Conservation (phyloP, 192 early-diverging fungal genomes). For the Allomyces macrogynus region DNA sequence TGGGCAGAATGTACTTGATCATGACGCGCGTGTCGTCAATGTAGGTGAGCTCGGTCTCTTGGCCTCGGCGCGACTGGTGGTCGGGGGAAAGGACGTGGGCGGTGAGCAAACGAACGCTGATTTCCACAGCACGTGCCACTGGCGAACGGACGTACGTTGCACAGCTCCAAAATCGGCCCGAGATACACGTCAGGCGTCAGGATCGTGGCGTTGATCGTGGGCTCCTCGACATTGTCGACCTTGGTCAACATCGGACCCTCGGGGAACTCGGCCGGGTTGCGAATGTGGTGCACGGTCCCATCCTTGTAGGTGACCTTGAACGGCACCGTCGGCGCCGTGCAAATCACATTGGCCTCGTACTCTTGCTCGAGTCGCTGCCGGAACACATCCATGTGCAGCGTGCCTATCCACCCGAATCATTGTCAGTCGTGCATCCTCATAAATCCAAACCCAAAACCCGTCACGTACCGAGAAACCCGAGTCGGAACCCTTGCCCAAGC, state of each 20-base stretch:
- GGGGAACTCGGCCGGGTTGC: conserved; percentile 85
- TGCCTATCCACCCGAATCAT: conserved; percentile 8
- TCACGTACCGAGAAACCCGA: conserved; percentile 65
- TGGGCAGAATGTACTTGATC: conserved; percentile 68
- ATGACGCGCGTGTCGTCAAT: conserved; percentile 68
- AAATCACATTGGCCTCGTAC: conserved; percentile 73
- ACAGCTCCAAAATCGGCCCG: conserved; percentile 55
- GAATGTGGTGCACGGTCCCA: conserved; percentile 23
- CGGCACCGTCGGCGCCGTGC: conserved; percentile 82
- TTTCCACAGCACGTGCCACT: too few species aligned
- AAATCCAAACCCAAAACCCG: too few species aligned
- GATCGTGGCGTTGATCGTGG: conserved; percentile 78
- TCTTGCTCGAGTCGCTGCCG: conserved; percentile 82
- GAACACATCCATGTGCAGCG: conserved; percentile 97
- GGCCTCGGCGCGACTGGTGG: conserved; percentile 49
- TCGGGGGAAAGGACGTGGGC: conserved; percentile 3
- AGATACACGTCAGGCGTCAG: conserved; percentile 68
- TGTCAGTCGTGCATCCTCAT: too few species aligned
- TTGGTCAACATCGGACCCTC: conserved; percentile 40
- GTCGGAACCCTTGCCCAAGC: conserved; percentile 84
- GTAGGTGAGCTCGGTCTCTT: conserved; percentile 68
- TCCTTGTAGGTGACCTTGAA: conserved; percentile 47
- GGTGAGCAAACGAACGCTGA: neutral
- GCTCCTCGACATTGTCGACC: conserved; percentile 55
- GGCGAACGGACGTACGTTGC: conserved; percentile 38